phyloP scores from a whole-genome alignment of 2,329 filamentous ascomycete species.

The Sporothrix dimorphospora region DNA sequence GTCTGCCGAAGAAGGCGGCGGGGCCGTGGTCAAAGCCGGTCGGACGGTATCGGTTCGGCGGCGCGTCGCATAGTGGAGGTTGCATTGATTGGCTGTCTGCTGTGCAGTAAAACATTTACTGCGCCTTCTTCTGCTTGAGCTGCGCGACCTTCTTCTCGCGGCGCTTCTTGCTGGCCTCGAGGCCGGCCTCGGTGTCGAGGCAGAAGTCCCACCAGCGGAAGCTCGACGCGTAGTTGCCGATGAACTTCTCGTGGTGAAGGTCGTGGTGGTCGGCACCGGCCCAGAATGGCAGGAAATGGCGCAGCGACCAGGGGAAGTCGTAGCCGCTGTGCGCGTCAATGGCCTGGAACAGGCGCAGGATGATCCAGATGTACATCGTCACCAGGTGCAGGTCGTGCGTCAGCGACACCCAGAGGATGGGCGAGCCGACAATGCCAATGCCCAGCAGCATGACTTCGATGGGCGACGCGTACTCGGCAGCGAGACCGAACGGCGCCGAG shows the following conservation, averaged over 20 bases:
- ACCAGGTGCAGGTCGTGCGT: conserved; percentile 89
- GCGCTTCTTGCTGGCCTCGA: conserved; percentile 82
- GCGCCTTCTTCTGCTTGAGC: conserved; percentile 68
- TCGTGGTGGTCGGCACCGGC: conserved; percentile 97
- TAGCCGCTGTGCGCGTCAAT: conserved; percentile 98
- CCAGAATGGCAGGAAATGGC: conserved; percentile 94
- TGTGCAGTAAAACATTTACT: conserved; percentile 48
- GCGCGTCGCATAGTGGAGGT: background rate
- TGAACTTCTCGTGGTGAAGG: conserved; percentile 95
- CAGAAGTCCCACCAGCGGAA: conserved; percentile 99
- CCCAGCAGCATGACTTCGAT: conserved; percentile 96
- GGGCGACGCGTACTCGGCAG: conserved; percentile 95
- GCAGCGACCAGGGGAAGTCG: conserved; percentile 96
- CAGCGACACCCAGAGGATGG: conserved; percentile 80
- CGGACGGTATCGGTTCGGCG: background rate
- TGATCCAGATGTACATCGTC: conserved; percentile 98
- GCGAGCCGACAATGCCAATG: conserved; percentile 78
- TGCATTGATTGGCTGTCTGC: background rate
- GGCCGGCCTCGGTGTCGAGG: conserved; percentile 89
- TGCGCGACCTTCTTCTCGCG: conserved; percentile 74
- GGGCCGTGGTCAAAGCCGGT: background rate
- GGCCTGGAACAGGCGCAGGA: conserved; percentile 90
- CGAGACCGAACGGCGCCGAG: conserved; percentile 93
- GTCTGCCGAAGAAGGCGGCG: background rate
- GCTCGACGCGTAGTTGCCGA: conserved; percentile 96